These are phyloP conservation scores for Wickerhamomyces hampshirensis DNA, from an alignment of 805 yeast genomes.

Conservation along the genomic window DNA sequence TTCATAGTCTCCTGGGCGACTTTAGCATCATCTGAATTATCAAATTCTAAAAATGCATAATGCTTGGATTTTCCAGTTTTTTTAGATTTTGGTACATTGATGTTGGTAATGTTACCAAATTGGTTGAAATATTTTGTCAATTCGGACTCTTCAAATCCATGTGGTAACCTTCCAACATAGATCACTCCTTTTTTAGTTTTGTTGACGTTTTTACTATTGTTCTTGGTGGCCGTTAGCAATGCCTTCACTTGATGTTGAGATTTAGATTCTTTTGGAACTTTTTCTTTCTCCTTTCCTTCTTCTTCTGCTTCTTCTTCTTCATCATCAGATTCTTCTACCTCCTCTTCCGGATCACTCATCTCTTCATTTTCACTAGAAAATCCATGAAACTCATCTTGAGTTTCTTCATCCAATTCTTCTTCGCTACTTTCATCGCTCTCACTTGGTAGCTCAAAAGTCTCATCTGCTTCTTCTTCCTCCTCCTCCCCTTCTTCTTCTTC, in stretches of 20 bases:
- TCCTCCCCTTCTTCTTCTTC: constrained; percentile 12
- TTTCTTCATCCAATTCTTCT: constrained; percentile 7
- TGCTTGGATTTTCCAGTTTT: constrained; percentile 89
- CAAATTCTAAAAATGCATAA: constrained; percentile 86
- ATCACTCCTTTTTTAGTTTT: constrained; percentile 56
- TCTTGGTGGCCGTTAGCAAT: constrained; percentile 15
- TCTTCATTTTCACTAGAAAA: constrained; percentile 4
- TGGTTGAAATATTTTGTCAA: constrained; percentile 75
- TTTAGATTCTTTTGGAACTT: constrained; percentile 22
- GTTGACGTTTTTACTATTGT: constrained; percentile 21
- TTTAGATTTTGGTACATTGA: constrained; percentile 82
- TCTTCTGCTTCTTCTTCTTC: constrained; percentile 21
- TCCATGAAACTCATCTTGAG: constrained; percentile 10
- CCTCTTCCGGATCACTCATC: constrained; percentile 10
- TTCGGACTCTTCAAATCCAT: constrained; percentile 84
- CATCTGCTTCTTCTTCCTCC: constrained; percentile 20
- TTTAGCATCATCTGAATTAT: constrained; percentile 67
- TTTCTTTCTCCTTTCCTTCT: constrained; percentile 10
- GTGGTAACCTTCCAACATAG: constrained; percentile 89
- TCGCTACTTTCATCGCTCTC: constrained; percentile 24
- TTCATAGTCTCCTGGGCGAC: constrained; percentile 95
- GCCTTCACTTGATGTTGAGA: constrained; percentile 24
- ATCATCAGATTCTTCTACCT: constrained; percentile 26
- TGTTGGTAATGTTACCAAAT: constrained; percentile 79
- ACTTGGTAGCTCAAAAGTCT: constrained; percentile 24